Evolutionary conservation across 148 eudicot genomes (phyloP), one percentile per base, ranked within the genome.

Genomic region (Dianthus caryophyllus): DNA sequence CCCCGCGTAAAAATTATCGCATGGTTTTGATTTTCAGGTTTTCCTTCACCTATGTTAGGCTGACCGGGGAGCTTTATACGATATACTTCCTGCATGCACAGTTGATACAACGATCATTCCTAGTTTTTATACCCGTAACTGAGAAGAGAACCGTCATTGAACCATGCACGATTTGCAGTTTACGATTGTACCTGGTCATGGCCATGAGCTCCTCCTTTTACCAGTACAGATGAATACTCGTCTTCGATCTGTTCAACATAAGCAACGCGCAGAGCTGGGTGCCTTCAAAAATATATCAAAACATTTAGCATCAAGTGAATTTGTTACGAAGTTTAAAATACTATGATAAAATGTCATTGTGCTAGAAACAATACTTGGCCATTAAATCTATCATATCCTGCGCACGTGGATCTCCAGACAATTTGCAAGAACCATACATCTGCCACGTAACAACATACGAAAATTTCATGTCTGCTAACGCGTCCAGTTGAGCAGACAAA

Each of bases 21-120:
- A 79, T 90, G 97, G 66, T 95, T 95, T 78, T 95, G 97, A 75
- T 95, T 95, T 72, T 90, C 99, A 52, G 99, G 99, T 79, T 95
- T 95, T 69, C 99, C 99, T 84, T 90, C 97, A 43, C 99, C 99
- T 66, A 95, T 79, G 75, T 88, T 95, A 27, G 99, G 97, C 43
- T 83, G 82, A 46, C 99, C 97, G 27, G 99, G 99, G 70, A 95
- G 99, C 83, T 90, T 87, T 68, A 95, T 73, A 12, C 96, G 93
- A 74, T 95, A 95, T 62, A 90, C 81, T 67, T 83, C 99, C 99
- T 94, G 68, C 30, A 79, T 64, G 63, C n/a, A n/a, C n/a, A n/a
- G 58, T 67, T 39, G 25, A 41, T 54, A 53, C 65, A 60, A 58
- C 20, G 46, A 13, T 66, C 66, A 44, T 68, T 39, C 39, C 18